A percentile compares a stretch with the other conserved stretches of the same genome.
Conservation (phyloP, 1,284 basidiomycete species). For the Salmacisia buchloeana region DNA sequence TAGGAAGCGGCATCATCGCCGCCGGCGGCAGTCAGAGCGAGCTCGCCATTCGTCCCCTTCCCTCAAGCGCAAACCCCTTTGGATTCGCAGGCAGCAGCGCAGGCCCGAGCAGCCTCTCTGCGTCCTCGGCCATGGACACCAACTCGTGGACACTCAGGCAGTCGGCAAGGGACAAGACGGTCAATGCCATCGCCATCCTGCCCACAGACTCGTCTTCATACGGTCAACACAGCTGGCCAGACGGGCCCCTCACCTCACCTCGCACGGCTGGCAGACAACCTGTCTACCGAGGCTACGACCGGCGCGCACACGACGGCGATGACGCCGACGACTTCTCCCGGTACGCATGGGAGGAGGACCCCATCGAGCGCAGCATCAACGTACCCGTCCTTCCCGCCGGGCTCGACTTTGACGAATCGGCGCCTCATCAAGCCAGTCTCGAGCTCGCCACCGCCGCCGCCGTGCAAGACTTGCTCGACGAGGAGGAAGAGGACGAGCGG, state of each 20-base stretch:
- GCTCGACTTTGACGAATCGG: no score
- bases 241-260: neutral
- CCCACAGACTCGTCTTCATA: neutral
- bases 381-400: no score
- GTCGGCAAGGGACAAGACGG: constrained; percentile 65
- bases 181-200: constrained; percentile 66
- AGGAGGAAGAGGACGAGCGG: constrained; percentile 14
- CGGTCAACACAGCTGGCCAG: no score
- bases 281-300: no score
- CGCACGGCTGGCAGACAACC: no score
- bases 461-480: constrained; percentile 17
- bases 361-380: no score
- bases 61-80: constrained; percentile 24
- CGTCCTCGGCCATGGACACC: no score
- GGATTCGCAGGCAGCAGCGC: no score
- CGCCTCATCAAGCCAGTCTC: neutral
- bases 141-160: constrained; percentile 52
- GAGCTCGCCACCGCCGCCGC: neutral
- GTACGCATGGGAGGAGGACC: no score
- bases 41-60: constrained; percentile 63
- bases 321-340: no score
- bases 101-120: no score
- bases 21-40: constrained; percentile 76
- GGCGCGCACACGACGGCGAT: no score
- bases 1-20: constrained; percentile 61